These are phyloP conservation scores for Phytopythium boreale DNA, from an alignment of 352 stramenopile genomes.

Conservation along the genomic window DNA sequence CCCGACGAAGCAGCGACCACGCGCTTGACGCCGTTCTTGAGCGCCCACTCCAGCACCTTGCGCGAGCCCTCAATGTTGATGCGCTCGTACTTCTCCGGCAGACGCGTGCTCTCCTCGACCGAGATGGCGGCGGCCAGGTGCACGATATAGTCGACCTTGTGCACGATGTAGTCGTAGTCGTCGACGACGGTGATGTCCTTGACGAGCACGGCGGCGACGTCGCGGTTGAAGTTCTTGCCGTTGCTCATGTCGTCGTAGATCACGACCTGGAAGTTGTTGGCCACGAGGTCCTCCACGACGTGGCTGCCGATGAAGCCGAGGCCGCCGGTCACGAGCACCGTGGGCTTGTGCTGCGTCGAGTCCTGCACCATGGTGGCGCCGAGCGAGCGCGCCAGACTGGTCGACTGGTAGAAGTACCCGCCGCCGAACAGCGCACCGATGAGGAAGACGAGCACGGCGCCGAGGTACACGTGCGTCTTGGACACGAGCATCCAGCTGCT, in stretches of 20 bases:
- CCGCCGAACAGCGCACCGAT: conserved; percentile 63
- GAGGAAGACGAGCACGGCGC: conserved; percentile 58
- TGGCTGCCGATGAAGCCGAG: conserved; percentile 86
- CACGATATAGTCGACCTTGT: conserved; percentile 85
- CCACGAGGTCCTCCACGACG: conserved; percentile 76
- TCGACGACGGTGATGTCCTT: conserved; percentile 83
- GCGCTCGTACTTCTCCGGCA: conserved; percentile 85
- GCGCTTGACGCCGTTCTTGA: conserved; percentile 71
- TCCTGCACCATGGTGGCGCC: conserved; percentile 27
- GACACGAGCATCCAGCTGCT: conserved; percentile 72
- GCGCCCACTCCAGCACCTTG: conserved; percentile 78
- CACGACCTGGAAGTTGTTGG: conserved; percentile 72
- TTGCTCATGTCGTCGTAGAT: conserved; percentile 90
- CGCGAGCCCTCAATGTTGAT: conserved; percentile 82
- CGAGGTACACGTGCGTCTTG: conserved; percentile 69
- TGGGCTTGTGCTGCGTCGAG: conserved; percentile 31
- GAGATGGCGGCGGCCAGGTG: conserved; percentile 83
- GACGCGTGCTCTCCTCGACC: conserved; percentile 78
- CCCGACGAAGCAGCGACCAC: conserved; percentile 78
- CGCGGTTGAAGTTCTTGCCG: conserved; percentile 82
- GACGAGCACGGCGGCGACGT: conserved; percentile 62
- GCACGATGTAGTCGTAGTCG: conserved; percentile 78
- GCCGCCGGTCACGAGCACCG: conserved; percentile 76
- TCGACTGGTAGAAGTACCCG: conserved; percentile 53
- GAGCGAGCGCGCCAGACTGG: conserved; percentile 19